phyloP scores from a whole-genome alignment of 75 land plant genomes.

The Pseudotsuga menziesii region DNA sequence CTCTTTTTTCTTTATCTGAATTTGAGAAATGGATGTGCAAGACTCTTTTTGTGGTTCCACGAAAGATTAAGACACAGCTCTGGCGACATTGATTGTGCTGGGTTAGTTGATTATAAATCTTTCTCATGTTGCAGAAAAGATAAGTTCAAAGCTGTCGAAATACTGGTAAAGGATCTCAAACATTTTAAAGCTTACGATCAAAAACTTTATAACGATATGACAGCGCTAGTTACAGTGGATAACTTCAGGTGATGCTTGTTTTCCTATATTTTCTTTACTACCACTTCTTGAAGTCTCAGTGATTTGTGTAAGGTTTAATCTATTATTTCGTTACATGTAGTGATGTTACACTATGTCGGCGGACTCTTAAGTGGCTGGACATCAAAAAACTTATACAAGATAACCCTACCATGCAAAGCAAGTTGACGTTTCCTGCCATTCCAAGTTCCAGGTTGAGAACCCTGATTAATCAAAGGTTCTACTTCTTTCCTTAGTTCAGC shows the following conservation, averaged over 20 bases:
- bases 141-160: background rate
- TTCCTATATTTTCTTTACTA: background rate
- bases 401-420: background rate
- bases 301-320: background rate
- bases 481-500: background rate
- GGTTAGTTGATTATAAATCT: too few species aligned
- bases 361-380: background rate
- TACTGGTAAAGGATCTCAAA: conserved; percentile 17
- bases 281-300: too few species aligned
- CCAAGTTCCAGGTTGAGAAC: background rate
- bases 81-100: too few species aligned
- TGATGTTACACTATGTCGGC: background rate
- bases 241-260: conserved; percentile 7
- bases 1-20: too few species aligned
- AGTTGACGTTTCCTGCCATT: background rate
- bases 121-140: conserved; percentile 2
- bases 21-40: too few species aligned
- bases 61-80: too few species aligned
- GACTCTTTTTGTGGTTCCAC: too few species aligned
- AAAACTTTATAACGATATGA: conserved; percentile 10
- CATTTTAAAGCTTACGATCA: conserved; percentile 1
- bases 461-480: background rate
- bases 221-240: conserved; percentile 9
- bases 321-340: background rate
- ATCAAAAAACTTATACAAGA: background rate